Percentiles rank a stretch among this genome's conserved stretches.
phyloP scores from a whole-genome alignment of 2,329 filamentous ascomycete species.

The Proliferodiscus dingleyae region DNA sequence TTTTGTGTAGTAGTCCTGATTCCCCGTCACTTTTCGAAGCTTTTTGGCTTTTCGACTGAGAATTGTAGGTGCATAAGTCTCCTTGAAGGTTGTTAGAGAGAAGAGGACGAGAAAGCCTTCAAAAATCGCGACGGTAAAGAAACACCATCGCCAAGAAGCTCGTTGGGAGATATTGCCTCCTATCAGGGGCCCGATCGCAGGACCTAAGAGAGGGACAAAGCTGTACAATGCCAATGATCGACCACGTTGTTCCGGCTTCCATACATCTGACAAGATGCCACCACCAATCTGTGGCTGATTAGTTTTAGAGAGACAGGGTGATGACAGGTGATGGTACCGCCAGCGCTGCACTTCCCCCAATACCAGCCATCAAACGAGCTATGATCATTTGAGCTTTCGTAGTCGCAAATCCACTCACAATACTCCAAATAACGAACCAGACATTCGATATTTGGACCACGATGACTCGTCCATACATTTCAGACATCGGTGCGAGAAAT shows the following conservation, averaged over 20 bases:
- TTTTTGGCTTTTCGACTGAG: conserved; percentile 8
- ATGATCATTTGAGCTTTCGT: conserved; percentile 38
- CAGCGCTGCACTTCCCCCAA: conserved; percentile 41
- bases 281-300: conserved; percentile 31
- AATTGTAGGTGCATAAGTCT: conserved; percentile 10
- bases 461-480: conserved; percentile 39
- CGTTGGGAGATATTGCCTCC: conserved; percentile 37
- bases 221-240: conserved; percentile 30
- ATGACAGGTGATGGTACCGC: conserved; percentile 34
- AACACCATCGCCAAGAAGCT: conserved; percentile 46
- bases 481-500: conserved; percentile 56
- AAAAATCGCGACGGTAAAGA: conserved; percentile 42
- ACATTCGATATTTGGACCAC: conserved; percentile 40
- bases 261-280: conserved; percentile 41
- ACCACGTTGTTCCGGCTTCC: conserved; percentile 41
- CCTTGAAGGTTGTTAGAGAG: conserved; percentile 28
- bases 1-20: conserved; percentile 39
- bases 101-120: conserved; percentile 31
- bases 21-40: conserved; percentile 46
- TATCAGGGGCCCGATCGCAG: conserved; percentile 25
- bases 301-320: not conserved
- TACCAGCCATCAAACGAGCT: conserved; percentile 40
- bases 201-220: conserved; percentile 22
- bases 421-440: conserved; percentile 48
- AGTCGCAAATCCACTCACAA: conserved; percentile 42